These are phyloP conservation scores for Annulohypoxylon truncatum DNA, from an alignment of 2,329 filamentous ascomycete species.

Conservation along the genomic window DNA sequence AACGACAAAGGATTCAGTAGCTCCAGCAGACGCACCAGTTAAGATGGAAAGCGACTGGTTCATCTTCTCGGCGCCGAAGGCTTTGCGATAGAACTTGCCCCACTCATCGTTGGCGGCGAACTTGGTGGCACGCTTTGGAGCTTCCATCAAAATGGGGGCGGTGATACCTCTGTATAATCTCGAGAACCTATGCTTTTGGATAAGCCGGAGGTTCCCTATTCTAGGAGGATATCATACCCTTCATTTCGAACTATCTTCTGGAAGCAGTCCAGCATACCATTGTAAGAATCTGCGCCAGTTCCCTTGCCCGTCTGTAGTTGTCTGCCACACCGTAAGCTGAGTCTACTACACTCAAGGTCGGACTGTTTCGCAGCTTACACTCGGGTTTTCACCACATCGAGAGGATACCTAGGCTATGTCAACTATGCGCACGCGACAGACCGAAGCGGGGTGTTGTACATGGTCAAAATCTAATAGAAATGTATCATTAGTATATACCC, in stretches of 20 bases:
- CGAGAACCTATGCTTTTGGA: constrained; percentile 70
- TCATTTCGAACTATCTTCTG: constrained; percentile 96
- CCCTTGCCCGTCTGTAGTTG: constrained; percentile 85
- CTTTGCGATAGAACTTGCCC: constrained; percentile 91
- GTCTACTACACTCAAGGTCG: not conserved
- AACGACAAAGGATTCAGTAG: constrained; percentile 95
- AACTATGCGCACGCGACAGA: constrained; percentile 36
- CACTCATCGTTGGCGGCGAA: constrained; percentile 99
- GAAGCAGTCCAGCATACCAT: constrained; percentile 98
- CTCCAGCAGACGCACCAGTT: constrained; percentile 93
- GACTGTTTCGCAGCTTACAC: constrained; percentile 70
- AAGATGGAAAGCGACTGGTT: constrained; percentile 91
- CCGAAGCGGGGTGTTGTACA: constrained; percentile 65
- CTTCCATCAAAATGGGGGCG: constrained; percentile 98
- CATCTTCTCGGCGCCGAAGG: constrained; percentile 88
- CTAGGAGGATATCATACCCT: constrained; percentile 69
- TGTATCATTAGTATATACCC: constrained; percentile 31
- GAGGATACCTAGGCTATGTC: constrained; percentile 80
- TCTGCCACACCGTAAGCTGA: constrained; percentile 58
- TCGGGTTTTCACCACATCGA: constrained; percentile 98
- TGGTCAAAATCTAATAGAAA: constrained; percentile 80
- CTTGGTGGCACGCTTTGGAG: constrained; percentile 89
- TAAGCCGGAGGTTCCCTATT: constrained; percentile 23
- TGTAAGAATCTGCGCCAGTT: constrained; percentile 85
- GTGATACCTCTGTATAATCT: constrained; percentile 95